Percentiles rank a stretch among this genome's conserved stretches.
Conservation (phyloP, 2,329 filamentous ascomycete species). For the Fusarium transvaalense region DNA sequence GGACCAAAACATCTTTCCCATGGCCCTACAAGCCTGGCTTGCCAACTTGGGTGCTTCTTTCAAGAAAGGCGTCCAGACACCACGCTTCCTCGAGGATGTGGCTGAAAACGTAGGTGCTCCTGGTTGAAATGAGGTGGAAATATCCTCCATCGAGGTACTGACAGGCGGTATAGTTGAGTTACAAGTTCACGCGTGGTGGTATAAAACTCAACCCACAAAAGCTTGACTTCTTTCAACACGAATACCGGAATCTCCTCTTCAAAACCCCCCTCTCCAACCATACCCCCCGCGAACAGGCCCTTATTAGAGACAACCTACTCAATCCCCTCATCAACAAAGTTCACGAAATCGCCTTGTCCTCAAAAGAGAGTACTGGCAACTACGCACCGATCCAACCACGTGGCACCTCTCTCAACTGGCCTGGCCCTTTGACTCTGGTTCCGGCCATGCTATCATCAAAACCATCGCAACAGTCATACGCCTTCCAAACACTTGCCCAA, state of each 20-base stretch:
- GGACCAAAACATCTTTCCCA: constrained; percentile 60
- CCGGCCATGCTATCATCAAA: constrained; percentile 43
- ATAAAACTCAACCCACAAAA: constrained; percentile 86
- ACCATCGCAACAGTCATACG: constrained; percentile 36
- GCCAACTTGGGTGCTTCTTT: constrained; percentile 70
- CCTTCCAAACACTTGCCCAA: constrained; percentile 37
- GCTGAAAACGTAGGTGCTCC: constrained; percentile 69
- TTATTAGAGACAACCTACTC: constrained; percentile 37
- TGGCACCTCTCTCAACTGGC: constrained; percentile 46
- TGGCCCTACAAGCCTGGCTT: constrained; percentile 80
- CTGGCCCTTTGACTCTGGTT: constrained; percentile 43
- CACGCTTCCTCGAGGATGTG: constrained; percentile 73
- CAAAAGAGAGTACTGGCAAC: background rate
- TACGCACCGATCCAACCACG: constrained; percentile 35
- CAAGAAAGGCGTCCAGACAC: constrained; percentile 44
- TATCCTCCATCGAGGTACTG: constrained; percentile 24
- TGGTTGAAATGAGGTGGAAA: background rate
- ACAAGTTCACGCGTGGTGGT: constrained; percentile 93
- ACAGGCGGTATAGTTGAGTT: constrained; percentile 70
- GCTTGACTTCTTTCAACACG: constrained; percentile 81
- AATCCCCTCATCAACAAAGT: constrained; percentile 47
- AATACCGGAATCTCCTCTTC: constrained; percentile 63
- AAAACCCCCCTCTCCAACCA: constrained; percentile 41
- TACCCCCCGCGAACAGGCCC: constrained; percentile 36
- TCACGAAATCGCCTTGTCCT: constrained; percentile 39